These are phyloP conservation scores for Cornus kousa DNA, from an alignment of 148 eudicot genomes.

Conservation along the genomic window DNA sequence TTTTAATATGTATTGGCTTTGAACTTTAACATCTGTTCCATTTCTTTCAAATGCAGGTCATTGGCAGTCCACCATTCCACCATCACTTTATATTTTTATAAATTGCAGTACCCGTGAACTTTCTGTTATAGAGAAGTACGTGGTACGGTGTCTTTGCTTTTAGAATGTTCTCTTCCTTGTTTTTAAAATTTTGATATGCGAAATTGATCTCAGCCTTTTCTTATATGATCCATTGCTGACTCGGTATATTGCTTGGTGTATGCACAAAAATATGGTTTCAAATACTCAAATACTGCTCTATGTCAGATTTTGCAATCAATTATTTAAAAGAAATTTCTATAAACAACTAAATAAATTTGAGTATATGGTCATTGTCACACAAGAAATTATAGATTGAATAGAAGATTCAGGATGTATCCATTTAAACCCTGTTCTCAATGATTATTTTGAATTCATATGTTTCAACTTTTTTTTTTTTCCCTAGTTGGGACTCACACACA, in stretches of 20 bases:
- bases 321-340: background rate
- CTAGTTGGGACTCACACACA: no score
- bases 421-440: background rate
- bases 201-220: slow-evolving; percentile 2
- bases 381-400: background rate
- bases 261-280: background rate
- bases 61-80: slow-evolving; percentile 77
- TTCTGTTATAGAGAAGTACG: slow-evolving; percentile 78
- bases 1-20: background rate
- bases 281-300: background rate
- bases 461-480: background rate
- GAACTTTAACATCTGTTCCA: background rate
- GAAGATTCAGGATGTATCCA: background rate
- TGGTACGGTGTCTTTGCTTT: slow-evolving; percentile 61
- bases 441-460: background rate
- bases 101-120: slow-evolving; percentile 91
- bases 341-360: background rate
- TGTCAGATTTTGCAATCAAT: background rate
- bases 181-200: background rate
- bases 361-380: background rate
- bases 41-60: slow-evolving; percentile 50
- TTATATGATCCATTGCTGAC: background rate
- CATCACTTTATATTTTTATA: slow-evolving; percentile 77
- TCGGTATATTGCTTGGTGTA: background rate
- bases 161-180: background rate